These are phyloP conservation scores for Aspergillus unguis DNA, from an alignment of 2,329 filamentous ascomycete genomes.

Conservation along the genomic window DNA sequence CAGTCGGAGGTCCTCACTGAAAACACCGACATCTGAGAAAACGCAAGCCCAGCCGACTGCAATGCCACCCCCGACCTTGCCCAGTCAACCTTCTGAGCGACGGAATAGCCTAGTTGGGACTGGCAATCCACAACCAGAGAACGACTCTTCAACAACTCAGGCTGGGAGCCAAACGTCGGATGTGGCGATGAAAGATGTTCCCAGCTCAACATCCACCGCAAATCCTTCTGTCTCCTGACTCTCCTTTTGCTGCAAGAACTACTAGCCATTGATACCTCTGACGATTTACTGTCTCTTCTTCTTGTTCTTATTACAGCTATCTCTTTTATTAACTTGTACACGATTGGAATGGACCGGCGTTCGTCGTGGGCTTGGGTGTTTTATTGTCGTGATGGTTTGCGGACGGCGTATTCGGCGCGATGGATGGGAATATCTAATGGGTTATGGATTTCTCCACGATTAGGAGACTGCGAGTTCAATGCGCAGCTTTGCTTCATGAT, in stretches of 20 bases:
- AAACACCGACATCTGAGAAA: slow-evolving; percentile 43
- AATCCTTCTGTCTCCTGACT: slow-evolving; percentile 28
- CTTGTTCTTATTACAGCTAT: slow-evolving; percentile 14
- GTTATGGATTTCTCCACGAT: slow-evolving; percentile 22
- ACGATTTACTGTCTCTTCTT: slow-evolving; percentile 10
- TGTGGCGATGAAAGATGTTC: slow-evolving; percentile 32
- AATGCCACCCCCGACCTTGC: slow-evolving; percentile 26
- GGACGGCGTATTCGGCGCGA: slow-evolving; percentile 24
- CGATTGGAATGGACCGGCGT: slow-evolving; percentile 24
- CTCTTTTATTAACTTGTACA: slow-evolving; percentile 19
- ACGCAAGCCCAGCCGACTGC: slow-evolving; percentile 27
- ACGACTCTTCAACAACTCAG: slow-evolving; percentile 19
- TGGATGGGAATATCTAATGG: slow-evolving; percentile 15
- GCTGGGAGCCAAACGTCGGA: slow-evolving; percentile 19
- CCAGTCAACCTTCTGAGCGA: slow-evolving; percentile 15
- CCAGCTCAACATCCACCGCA: slow-evolving; percentile 26
- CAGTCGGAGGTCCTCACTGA: slow-evolving; percentile 40
- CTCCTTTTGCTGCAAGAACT: slow-evolving; percentile 12
- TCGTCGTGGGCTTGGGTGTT: slow-evolving; percentile 15
- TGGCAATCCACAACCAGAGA: slow-evolving; percentile 8
- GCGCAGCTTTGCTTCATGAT: slow-evolving; percentile 25
- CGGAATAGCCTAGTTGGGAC: slow-evolving; percentile 16
- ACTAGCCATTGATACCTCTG: slow-evolving; percentile 2
- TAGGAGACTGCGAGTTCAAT: slow-evolving; percentile 7
- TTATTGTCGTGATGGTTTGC: slow-evolving; percentile 15